Evolutionary conservation across 805 yeast species (phyloP).

Genomic region (Scheffersomyces lignosus): DNA sequence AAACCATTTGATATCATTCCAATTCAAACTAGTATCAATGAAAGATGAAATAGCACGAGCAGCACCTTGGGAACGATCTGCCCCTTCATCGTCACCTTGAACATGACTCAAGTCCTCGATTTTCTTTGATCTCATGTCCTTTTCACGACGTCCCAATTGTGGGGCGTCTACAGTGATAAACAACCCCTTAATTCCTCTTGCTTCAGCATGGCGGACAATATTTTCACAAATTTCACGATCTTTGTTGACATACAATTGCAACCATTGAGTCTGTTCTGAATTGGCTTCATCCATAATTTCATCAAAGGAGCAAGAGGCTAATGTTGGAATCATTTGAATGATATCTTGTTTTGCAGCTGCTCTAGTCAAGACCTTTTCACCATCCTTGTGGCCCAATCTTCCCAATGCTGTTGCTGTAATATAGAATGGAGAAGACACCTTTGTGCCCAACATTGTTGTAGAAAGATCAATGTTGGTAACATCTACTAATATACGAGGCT

Average conservation of each 20-base stretch:
- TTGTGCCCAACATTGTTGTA: conserved; percentile 74
- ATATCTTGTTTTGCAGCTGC: conserved; percentile 71
- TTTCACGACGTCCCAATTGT: conserved; percentile 53
- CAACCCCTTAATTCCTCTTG: conserved; percentile 43
- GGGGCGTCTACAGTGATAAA: conserved; percentile 60
- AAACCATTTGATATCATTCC: conserved; percentile 44
- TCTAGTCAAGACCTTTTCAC: conserved; percentile 82
- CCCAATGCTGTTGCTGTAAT: conserved; percentile 92
- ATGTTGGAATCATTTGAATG: conserved; percentile 90
- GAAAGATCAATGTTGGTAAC: conserved; percentile 70
- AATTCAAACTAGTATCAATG: conserved; percentile 41
- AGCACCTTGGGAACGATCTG: conserved; percentile 23
- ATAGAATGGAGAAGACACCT: conserved; percentile 76
- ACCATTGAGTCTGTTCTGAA: conserved; percentile 50
- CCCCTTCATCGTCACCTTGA: conserved; percentile 30
- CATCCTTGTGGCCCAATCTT: conserved; percentile 88
- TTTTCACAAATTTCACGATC: conserved; percentile 32
- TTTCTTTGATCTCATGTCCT: conserved; percentile 42
- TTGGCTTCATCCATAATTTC: conserved; percentile 74
- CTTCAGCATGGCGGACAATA: conserved; percentile 38
- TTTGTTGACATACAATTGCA: conserved; percentile 48
- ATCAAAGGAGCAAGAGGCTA: conserved; percentile 85
- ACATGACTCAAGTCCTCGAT: conserved; percentile 23
- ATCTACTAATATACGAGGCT: conserved; percentile 80
- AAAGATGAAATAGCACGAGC: conserved; percentile 38